These are phyloP conservation scores for Russula earlei DNA, from an alignment of 768 basidiomycete species.

Conservation along the genomic window DNA sequence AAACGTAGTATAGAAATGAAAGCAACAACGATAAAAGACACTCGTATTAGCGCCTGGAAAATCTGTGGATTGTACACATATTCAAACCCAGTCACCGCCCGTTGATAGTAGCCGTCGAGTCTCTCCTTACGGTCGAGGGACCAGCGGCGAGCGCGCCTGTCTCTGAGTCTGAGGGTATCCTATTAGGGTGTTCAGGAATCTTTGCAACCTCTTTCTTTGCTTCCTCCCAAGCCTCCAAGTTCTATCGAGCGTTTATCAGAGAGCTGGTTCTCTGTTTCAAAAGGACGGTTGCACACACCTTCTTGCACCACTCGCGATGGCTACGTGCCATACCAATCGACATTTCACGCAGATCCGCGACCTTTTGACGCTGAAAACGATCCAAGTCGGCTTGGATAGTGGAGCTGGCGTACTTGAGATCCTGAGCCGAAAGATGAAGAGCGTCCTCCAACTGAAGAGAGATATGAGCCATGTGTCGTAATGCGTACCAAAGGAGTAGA, in stretches of 20 bases:
- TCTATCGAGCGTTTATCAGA: constrained; percentile 39
- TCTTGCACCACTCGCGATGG: constrained; percentile 95
- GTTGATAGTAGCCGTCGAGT: constrained; percentile 64
- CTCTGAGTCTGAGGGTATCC: constrained; percentile 36
- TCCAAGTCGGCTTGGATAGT: constrained; percentile 97
- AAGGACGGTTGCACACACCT: constrained; percentile 42
- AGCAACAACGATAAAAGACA: background rate
- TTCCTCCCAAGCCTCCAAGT: constrained; percentile 95
- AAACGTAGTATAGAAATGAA: background rate
- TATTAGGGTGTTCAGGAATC: constrained; percentile 88
- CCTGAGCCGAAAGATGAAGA: constrained; percentile 82
- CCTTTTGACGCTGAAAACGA: constrained; percentile 97
- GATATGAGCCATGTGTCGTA: background rate
- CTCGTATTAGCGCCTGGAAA: background rate
- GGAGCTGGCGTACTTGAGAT: constrained; percentile 91
- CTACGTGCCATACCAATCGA: constrained; percentile 79
- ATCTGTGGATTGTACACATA: background rate
- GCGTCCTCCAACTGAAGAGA: constrained; percentile 80
- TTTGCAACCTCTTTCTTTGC: constrained; percentile 86
- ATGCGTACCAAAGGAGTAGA: background rate
- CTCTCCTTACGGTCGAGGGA: constrained; percentile 39
- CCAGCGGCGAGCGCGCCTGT: constrained; percentile 3
- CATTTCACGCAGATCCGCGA: constrained; percentile 93
- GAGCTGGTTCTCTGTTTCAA: background rate
- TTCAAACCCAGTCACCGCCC: constrained; percentile 33